Evolutionary conservation across 2,329 filamentous ascomycete species (phyloP).

Genomic region (Talaromyces sp.): DNA sequence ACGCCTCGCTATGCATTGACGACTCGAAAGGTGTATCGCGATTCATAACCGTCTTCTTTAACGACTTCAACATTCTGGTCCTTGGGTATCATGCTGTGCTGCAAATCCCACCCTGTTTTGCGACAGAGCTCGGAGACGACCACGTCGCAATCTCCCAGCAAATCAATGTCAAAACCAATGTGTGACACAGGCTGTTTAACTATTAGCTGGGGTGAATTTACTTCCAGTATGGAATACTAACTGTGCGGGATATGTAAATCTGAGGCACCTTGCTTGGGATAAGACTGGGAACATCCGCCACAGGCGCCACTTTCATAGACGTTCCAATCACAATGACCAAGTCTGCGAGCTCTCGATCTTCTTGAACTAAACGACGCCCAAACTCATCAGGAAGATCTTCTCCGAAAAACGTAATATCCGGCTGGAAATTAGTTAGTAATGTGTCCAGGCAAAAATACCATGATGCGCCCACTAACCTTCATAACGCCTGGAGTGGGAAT

Average conservation of each 20-base stretch:
- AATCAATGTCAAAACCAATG: slow-evolving; percentile 92
- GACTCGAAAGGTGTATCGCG: slow-evolving; percentile 39
- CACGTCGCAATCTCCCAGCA: slow-evolving; percentile 91
- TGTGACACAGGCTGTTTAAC: slow-evolving; percentile 63
- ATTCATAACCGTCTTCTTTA: slow-evolving; percentile 43
- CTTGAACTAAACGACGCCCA: slow-evolving; percentile 69
- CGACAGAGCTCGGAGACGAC: slow-evolving; percentile 82
- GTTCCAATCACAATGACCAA: slow-evolving; percentile 95
- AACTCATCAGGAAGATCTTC: slow-evolving; percentile 84
- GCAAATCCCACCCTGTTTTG: slow-evolving; percentile 71
- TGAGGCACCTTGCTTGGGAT: slow-evolving; percentile 77
- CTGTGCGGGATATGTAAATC: slow-evolving; percentile 79
- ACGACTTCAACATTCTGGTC: slow-evolving; percentile 57
- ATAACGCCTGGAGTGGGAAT: slow-evolving; percentile 71
- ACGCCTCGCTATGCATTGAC: slow-evolving; percentile 36
- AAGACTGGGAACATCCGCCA: slow-evolving; percentile 82
- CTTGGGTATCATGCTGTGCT: slow-evolving; percentile 77
- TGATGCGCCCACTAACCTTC: slow-evolving; percentile 47
- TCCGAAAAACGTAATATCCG: slow-evolving; percentile 97
- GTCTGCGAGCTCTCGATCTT: slow-evolving; percentile 76
- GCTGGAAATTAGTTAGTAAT: slow-evolving; percentile 37
- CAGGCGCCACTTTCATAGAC: slow-evolving; percentile 89
- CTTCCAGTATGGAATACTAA: slow-evolving; percentile 28
- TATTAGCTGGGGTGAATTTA: slow-evolving; percentile 9
- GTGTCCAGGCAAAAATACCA: background rate